phyloP scores from a whole-genome alignment of 192 early-diverging fungal genomes.

The Paraglomus occultum region DNA sequence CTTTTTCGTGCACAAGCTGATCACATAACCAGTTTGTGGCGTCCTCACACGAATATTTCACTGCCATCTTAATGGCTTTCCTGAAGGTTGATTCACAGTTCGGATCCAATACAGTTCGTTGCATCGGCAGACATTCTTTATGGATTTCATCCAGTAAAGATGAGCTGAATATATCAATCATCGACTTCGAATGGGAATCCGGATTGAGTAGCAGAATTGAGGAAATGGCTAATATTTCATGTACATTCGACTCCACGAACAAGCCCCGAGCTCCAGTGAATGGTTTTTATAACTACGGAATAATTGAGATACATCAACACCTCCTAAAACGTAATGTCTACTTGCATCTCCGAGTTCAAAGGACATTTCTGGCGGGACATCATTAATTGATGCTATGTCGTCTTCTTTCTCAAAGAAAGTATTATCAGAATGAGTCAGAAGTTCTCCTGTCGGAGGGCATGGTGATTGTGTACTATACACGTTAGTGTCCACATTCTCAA shows the following conservation, averaged over 20 bases:
- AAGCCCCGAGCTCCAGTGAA: constrained; percentile 9
- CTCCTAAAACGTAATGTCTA: no score
- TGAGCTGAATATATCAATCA: constrained; percentile 14
- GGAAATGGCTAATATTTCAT: constrained; percentile 12
- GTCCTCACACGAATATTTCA: background rate
- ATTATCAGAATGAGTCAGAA: no score
- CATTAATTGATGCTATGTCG: no score
- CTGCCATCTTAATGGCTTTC: constrained; percentile 8
- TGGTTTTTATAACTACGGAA: constrained; percentile 7
- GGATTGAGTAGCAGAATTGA: constrained; percentile 14
- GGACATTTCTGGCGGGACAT: no score
- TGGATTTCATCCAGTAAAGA: constrained; percentile 12
- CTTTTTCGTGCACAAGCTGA: background rate
- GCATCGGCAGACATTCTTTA: background rate
- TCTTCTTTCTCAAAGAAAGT: no score
- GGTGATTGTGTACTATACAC: no score
- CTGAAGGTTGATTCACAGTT: background rate
- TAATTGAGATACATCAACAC: constrained; percentile 14
- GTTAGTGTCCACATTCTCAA: no score
- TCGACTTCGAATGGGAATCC: background rate
- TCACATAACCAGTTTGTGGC: background rate
- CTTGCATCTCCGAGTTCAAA: no score
- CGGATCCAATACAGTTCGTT: background rate
- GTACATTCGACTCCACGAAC: constrained; percentile 10
- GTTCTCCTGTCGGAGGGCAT: no score